Percentiles rank a stretch among this genome's conserved stretches.
Conservation (phyloP, 306 rosid species). For the Macrotyloma uniflorum region DNA sequence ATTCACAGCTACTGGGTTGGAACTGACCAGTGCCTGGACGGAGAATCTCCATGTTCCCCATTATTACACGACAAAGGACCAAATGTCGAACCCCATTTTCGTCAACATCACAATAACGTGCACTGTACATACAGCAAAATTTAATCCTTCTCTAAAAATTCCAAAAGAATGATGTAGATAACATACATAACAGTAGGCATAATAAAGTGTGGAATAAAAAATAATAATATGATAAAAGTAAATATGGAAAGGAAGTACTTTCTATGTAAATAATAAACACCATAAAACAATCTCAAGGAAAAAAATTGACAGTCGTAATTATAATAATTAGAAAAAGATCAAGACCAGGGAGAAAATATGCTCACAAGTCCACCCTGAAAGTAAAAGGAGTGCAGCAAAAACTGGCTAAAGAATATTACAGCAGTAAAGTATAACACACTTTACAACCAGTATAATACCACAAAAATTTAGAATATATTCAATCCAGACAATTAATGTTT, state of each 20-base stretch:
- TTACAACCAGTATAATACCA: background rate
- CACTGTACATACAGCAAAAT: conserved; percentile 65
- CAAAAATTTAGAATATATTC: background rate
- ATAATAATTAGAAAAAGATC: background rate
- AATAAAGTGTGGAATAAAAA: background rate
- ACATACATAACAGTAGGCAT: conserved; percentile 9
- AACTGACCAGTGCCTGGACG: conserved; percentile 62
- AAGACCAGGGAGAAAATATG: background rate
- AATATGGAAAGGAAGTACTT: conserved; percentile 1
- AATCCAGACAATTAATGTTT: background rate
- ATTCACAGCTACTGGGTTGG: conserved; percentile 69
- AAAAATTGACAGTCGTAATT: background rate
- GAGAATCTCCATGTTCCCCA: conserved; percentile 81
- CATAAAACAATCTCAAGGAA: background rate
- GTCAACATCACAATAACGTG: conserved; percentile 75
- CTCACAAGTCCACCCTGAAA: background rate
- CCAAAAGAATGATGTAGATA: conserved; percentile 18
- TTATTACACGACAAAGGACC: conserved; percentile 77
- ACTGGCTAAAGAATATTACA: background rate
- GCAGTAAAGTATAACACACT: background rate
- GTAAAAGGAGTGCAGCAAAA: conserved; percentile 16
- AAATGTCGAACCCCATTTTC: conserved; percentile 71
- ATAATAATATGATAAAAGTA: background rate
- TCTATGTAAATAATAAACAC: background rate
- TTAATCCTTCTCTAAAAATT: conserved; percentile 38